Evolutionary conservation across 2,329 filamentous ascomycete genomes (phyloP).

Genomic region (Fusarium paranaense): DNA sequence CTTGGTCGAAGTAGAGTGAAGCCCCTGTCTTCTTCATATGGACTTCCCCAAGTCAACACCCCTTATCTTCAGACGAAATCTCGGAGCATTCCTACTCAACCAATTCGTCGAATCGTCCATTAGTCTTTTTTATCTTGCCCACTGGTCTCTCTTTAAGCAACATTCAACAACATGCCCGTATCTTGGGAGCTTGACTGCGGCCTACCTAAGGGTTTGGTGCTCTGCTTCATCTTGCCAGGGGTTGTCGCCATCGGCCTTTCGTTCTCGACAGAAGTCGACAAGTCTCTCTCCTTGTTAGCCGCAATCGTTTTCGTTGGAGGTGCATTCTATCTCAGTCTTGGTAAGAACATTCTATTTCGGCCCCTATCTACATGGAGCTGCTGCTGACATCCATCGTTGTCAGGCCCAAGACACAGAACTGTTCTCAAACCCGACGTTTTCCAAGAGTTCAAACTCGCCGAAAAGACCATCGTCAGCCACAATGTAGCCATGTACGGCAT

Average conservation of each 20-base stretch:
- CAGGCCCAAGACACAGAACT: background rate
- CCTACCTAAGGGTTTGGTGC: background rate
- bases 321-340: background rate
- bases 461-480: background rate
- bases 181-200: background rate
- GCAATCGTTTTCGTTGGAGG: background rate
- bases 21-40: background rate
- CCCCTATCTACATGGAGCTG: background rate
- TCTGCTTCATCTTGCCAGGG: background rate
- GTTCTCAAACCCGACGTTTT: background rate
- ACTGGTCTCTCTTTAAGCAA: background rate
- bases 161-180: background rate
- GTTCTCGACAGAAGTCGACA: background rate
- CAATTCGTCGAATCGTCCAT: too few species aligned
- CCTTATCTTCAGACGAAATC: background rate
- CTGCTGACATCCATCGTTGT: background rate
- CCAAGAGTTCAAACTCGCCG: background rate
- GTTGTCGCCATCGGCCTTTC: background rate
- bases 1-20: background rate
- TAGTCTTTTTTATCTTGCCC: accelerated
- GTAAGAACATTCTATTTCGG: background rate
- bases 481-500: background rate
- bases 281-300: background rate
- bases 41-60: too few species aligned
- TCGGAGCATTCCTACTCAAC: background rate